A percentile compares a stretch with the other conserved stretches of the same genome.
These are phyloP conservation scores for Limnomonas spitsbergensis DNA, from an alignment of 139 green algal species.

Conservation along the genomic window DNA sequence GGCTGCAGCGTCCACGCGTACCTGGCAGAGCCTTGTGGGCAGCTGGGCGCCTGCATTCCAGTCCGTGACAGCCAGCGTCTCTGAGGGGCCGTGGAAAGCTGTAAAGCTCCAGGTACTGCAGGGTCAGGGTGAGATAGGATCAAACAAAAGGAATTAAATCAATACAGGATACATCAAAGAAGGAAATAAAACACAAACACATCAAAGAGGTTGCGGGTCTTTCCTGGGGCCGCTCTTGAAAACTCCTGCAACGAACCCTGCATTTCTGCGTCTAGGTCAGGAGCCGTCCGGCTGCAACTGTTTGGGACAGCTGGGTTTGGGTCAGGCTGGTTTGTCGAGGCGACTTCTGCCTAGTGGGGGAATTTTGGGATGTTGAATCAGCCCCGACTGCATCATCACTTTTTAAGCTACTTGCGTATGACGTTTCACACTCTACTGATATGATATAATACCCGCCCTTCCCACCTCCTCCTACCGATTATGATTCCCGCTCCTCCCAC, in stretches of 20 bases:
- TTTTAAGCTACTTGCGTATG: neutral
- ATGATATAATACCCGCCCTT: neutral
- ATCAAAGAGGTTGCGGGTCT: neutral
- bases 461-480: neutral
- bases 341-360: too few species aligned
- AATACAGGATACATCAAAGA: neutral
- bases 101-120: slow-evolving; percentile 23
- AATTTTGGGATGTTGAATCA: neutral
- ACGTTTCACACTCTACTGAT: neutral
- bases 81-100: slow-evolving; percentile 28
- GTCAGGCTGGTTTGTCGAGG: too few species aligned
- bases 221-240: neutral
- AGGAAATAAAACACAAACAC: neutral
- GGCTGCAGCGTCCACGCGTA: too few species aligned
- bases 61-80: neutral
- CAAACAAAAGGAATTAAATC: neutral
- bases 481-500: too few species aligned
- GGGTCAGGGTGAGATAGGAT: neutral
- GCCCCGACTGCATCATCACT: neutral
- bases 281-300: neutral
- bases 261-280: neutral
- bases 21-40: neutral
- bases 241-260: neutral
- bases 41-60: slow-evolving; percentile 5
- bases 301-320: neutral